Percentiles rank a stretch among this genome's conserved stretches.
Evolutionary conservation across 23 red algal species (phyloP).

Genomic region (Gracilaria domingensis): DNA sequence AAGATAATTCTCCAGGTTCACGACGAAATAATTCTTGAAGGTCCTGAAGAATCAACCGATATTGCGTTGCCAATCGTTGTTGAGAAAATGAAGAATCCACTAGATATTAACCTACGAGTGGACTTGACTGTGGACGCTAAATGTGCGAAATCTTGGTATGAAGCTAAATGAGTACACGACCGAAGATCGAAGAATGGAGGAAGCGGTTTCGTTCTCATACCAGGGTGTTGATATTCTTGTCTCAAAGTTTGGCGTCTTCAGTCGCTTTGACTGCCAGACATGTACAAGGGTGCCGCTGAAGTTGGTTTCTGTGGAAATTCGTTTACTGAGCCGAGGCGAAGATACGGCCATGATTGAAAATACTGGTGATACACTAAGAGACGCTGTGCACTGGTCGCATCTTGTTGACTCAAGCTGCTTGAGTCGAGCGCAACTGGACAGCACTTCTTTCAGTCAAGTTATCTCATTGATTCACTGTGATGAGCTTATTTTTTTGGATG

Average conservation of each 20-base stretch:
- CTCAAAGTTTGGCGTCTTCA: neutral
- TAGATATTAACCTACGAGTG: conserved; percentile 72
- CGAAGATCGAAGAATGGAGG: neutral
- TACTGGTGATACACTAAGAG: conserved; percentile 7
- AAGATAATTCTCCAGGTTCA: conserved; percentile 91
- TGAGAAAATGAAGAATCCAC: conserved; percentile 76
- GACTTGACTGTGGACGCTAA: conserved; percentile 81
- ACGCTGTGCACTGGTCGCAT: neutral
- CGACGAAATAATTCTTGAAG: conserved; percentile 97
- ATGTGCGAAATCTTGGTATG: conserved; percentile 80
- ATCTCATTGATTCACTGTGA: neutral
- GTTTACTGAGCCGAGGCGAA: conserved; percentile 11
- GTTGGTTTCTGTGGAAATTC: neutral
- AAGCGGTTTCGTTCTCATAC: neutral
- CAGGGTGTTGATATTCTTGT: no score
- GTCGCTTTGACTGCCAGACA: neutral
- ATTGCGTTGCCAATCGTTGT: conserved; percentile 68
- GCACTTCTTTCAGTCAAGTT: neutral
- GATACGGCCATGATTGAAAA: neutral
- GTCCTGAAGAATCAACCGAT: conserved; percentile 76
- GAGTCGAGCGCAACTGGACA: neutral
- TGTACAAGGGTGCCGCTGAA: neutral
- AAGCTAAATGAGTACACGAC: conserved; percentile 71
- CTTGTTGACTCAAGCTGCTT: neutral
- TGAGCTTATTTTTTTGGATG: neutral